Evolutionary conservation across 176 grass and related monocot species (phyloP).

Genomic region (Oryza officinalis): DNA sequence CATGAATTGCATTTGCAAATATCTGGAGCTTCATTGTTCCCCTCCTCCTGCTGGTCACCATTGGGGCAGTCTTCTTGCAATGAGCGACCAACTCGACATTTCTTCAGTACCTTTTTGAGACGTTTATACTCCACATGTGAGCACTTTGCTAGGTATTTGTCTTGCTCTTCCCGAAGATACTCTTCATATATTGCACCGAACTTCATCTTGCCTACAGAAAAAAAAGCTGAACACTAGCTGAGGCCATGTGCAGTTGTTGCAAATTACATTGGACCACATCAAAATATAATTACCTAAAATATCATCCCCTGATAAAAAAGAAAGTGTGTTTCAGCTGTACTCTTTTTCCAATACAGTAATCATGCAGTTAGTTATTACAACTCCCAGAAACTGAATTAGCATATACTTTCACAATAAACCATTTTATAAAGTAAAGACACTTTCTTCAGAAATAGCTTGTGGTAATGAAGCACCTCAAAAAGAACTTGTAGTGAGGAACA

Average conservation of each 20-base stretch:
- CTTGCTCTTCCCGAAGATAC: slow-evolving; percentile 67
- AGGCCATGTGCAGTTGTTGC: neutral
- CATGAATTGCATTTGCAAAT: slow-evolving; percentile 63
- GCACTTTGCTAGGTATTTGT: slow-evolving; percentile 60
- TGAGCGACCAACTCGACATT: slow-evolving; percentile 50
- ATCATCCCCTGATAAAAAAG: neutral
- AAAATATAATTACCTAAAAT: neutral
- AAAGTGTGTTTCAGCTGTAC: neutral
- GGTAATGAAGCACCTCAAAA: neutral
- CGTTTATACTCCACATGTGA: slow-evolving; percentile 72
- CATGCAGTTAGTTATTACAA: neutral
- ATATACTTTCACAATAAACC: neutral
- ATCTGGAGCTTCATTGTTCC: slow-evolving; percentile 28
- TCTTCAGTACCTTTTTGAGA: slow-evolving; percentile 78
- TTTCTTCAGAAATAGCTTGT: neutral
- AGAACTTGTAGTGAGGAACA: neutral
- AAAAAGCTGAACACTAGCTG: slow-evolving; percentile 17
- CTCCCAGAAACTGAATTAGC: neutral
- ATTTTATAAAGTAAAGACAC: neutral
- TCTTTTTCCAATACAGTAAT: neutral
- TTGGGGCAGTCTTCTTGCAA: slow-evolving; percentile 35
- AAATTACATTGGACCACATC: neutral
- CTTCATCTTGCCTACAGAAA: slow-evolving; percentile 53
- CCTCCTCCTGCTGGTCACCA: slow-evolving; percentile 28
- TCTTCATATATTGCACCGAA: slow-evolving; percentile 64